Evolutionary conservation across 164 flowering plant species (phyloP), one percentile per base, ranked within the genome.

Genomic region (Stephania cephalantha): DNA sequence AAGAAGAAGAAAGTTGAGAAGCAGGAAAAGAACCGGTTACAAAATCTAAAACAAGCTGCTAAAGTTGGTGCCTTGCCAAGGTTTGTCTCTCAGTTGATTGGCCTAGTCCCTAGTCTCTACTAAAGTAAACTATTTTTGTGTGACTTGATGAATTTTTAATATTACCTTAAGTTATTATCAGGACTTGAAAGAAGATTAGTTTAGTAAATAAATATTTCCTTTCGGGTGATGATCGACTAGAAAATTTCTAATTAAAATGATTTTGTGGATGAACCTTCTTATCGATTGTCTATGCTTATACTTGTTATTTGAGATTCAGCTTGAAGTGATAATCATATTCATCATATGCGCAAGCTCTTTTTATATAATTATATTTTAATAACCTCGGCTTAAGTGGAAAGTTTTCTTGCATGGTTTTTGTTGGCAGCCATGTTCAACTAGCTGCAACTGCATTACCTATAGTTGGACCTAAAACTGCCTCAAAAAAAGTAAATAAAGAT

Each of bases 371-470:
- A 25, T 25, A 18, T 61, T 20, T 18, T n/a, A 61, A 61, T n/a
- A 25, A 4, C 66, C 66, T 61, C 1, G 8, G 15, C 29, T 12
- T 11, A 58, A 25, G 68, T 46, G 13, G 15, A 46, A 66, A 64
- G 20, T 25, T 35, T 35, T 67, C 82, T 76, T 45, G 77, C 64
- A 22, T 42, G 71, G 42, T 4, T 35, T 35, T 76, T 77, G 75
- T 79, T 73, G 71, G 84, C 95, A 95, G 99, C 84, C 97, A 91
- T 76, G 76, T 95, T 82, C 97, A 93, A 81, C 88, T 93, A 64
- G 95, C 97, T 75, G 99, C 97, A 7, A 90, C 89, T 42, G 84
- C 94, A 66, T 85, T 95, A 76, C 99, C 99, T 25, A 95, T 94
- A 74, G 89, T 91, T 15, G 97, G 97, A 73, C 88, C 85, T 52